These are phyloP conservation scores for Gossypium raimondii DNA, from an alignment of 345 rosid genomes.

Conservation along the genomic window DNA sequence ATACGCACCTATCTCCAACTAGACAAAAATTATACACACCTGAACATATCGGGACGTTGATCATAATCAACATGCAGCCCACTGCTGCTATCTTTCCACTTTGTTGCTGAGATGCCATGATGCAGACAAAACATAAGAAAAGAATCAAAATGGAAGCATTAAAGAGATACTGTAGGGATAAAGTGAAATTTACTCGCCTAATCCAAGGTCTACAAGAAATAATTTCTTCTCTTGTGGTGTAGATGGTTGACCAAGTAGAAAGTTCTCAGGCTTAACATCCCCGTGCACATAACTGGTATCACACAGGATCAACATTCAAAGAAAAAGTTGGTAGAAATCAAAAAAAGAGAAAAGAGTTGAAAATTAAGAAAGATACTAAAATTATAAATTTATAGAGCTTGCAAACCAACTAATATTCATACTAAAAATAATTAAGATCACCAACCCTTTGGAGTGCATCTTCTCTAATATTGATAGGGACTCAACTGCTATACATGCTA, in stretches of 20 bases:
- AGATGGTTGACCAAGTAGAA: slow-evolving; percentile 91
- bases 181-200: slow-evolving; percentile 43
- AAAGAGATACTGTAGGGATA: background rate
- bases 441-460: slow-evolving; percentile 92
- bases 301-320: slow-evolving; percentile 10
- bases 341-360: background rate
- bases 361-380: slow-evolving; percentile 5
- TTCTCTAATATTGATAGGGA: slow-evolving; percentile 85
- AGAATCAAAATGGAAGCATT: slow-evolving; percentile 15
- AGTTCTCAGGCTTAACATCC: slow-evolving; percentile 96
- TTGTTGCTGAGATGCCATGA: slow-evolving; percentile 60
- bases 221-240: slow-evolving; percentile 81
- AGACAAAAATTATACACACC: slow-evolving; percentile 35
- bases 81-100: slow-evolving; percentile 73
- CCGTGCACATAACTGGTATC: slow-evolving; percentile 87
- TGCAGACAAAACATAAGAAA: slow-evolving; percentile 15
- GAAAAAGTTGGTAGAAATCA: slow-evolving; percentile 13
- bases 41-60: slow-evolving; percentile 98
- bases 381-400: background rate
- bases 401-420: slow-evolving; percentile 7
- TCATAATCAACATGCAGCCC: slow-evolving; percentile 95
- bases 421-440: slow-evolving; percentile 15
- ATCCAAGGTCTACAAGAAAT: slow-evolving; percentile 90
- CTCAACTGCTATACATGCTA: slow-evolving; percentile 93
- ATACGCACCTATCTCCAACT: background rate